Evolutionary conservation across 768 basidiomycete species (phyloP), one percentile per base, ranked within the genome.

Genomic region (Rhizopogon vesiculosus): DNA sequence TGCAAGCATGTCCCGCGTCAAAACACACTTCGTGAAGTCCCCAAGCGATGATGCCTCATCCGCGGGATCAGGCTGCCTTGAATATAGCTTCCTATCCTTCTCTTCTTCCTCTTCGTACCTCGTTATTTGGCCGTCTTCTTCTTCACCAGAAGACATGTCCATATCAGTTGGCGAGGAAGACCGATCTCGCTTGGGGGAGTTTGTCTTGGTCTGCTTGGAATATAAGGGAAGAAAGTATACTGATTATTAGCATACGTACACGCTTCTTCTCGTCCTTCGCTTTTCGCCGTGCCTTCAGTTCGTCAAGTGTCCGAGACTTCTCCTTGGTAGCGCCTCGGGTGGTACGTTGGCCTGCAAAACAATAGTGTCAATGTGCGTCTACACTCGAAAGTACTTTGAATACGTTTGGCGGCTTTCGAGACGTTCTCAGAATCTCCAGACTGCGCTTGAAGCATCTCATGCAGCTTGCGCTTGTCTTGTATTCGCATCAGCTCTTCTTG

Each of bases 231-330:
- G 60, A 48, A 45, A 44, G 53, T 46, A 42, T 46, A 42, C 8
- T 19, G 22, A 13, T 15, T 19, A 46, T 16, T 8, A 16, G 38
- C 18, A 50, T 41, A 69, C 84, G 59, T 69, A 93, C 94, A 57
- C 86, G 81, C 68, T 86, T 89, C 71, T 88, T 87, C 69, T 95
- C 91, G 60, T 87, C 91, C 72, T 93, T 95, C 8, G 91, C 93
- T 63, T 87, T 90, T 38, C 95, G 81, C 63, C 79, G 87, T 5
- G 88, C 91, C 72, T 89, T 95, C 28, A 97, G 77, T 67, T 93
- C 93, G 57, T 89, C 89, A 8, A 93, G 77, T 64, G 86, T 89
- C 53, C 80, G 78, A 3, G 78, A 77, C 74, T 92, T 92, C 69
- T 92, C 89, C 66, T 88, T 91, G 1, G 89, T 90, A 2, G 82